These are phyloP conservation scores for Acanthamoeba sp. DNA, from an alignment of 208 protist species.

Conservation along the genomic window DNA sequence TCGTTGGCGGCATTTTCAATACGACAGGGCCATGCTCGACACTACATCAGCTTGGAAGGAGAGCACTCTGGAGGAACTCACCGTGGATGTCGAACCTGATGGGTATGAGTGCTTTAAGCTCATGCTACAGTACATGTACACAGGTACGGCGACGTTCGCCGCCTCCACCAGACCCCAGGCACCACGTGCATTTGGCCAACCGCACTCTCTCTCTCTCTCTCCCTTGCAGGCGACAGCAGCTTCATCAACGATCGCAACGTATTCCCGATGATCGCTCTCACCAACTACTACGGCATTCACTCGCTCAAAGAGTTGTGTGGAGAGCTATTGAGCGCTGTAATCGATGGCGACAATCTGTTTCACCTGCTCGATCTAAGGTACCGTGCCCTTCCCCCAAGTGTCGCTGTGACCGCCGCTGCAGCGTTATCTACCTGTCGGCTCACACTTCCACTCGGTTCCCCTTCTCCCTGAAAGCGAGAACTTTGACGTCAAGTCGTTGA, in stretches of 20 bases:
- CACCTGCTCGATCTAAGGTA: slow-evolving; percentile 38
- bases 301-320: slow-evolving; percentile 70
- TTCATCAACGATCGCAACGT: slow-evolving; percentile 52
- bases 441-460: neutral
- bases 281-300: slow-evolving; percentile 71
- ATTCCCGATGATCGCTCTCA: slow-evolving; percentile 9
- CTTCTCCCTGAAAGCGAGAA: neutral
- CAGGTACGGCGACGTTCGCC: too few relatives aligned
- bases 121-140: slow-evolving; percentile 72
- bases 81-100: slow-evolving; percentile 16
- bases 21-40: slow-evolving; percentile 61
- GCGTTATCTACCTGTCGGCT: too few relatives aligned
- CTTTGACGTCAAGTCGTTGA: slow-evolving; percentile 14
- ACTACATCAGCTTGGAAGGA: slow-evolving; percentile 39
- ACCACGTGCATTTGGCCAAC: too few relatives aligned
- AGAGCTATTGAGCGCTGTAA: slow-evolving; percentile 1
- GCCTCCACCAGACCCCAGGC: too few relatives aligned
- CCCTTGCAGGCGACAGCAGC: neutral
- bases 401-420: too few relatives aligned
- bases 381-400: neutral
- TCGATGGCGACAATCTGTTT: slow-evolving; percentile 62
- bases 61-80: slow-evolving; percentile 12
- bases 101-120: slow-evolving; percentile 34
- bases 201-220: neutral
- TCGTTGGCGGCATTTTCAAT: too few relatives aligned